Conservation (phyloP, 148 eudicot species). For the Dysphania ambrosioides region DNA sequence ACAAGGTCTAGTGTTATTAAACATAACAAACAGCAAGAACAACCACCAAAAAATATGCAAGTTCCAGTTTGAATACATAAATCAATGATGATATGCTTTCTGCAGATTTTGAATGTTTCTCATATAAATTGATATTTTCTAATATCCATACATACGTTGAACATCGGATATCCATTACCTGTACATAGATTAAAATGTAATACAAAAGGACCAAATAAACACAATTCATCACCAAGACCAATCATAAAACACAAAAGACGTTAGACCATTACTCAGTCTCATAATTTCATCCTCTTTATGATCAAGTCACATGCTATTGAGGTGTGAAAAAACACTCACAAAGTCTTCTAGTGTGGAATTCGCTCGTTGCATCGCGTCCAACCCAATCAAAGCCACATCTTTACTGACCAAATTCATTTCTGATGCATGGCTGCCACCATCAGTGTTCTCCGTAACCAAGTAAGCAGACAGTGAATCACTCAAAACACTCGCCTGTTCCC, state of each 20-base stretch:
- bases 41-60: background rate
- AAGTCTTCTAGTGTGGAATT: constrained; percentile 96
- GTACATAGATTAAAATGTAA: background rate
- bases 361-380: constrained; percentile 80
- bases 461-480: constrained; percentile 13
- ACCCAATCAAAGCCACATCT: constrained; percentile 55
- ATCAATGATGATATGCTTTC: background rate
- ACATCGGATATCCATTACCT: background rate
- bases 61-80: background rate
- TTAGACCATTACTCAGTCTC: background rate
- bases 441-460: constrained; percentile 22
- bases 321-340: constrained; percentile 41
- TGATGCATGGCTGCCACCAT: constrained; percentile 12
- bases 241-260: background rate
- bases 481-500: constrained; percentile 3
- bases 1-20: background rate
- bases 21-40: background rate
- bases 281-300: no score
- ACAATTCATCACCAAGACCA: background rate
- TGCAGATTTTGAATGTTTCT: background rate
- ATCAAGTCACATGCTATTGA: background rate
- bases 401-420: constrained; percentile 1
- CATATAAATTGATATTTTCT: background rate
- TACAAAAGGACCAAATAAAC: constrained; percentile 7
- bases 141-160: background rate